A percentile compares a stretch with the other conserved stretches of the same genome.
These are phyloP conservation scores for Agrocybe chaxingu DNA, from an alignment of 768 basidiomycete species.

Conservation along the genomic window DNA sequence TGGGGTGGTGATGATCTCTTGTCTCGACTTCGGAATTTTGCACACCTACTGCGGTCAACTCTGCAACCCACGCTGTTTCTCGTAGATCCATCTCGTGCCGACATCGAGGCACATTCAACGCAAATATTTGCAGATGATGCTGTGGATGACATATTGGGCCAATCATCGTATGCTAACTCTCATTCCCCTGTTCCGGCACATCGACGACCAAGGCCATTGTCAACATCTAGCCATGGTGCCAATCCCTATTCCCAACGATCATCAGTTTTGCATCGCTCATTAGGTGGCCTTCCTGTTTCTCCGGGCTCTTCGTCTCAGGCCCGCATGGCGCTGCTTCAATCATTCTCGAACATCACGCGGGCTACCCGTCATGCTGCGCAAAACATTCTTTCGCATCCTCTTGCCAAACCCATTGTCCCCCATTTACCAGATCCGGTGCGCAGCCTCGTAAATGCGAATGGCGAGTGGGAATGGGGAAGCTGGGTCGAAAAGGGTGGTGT, in stretches of 20 bases:
- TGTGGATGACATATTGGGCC: slow-evolving; percentile 81
- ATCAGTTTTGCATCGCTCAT: slow-evolving; percentile 79
- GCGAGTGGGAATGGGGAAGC: slow-evolving; percentile 91
- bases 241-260: slow-evolving; percentile 63
- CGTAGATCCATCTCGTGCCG: slow-evolving; percentile 88
- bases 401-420: slow-evolving; percentile 94
- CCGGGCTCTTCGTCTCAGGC: slow-evolving; percentile 65
- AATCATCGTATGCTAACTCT: slow-evolving; percentile 73
- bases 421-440: slow-evolving; percentile 94
- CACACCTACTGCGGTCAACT: slow-evolving; percentile 80
- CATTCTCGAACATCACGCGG: slow-evolving; percentile 91
- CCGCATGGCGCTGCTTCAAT: slow-evolving; percentile 81
- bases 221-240: slow-evolving; percentile 28
- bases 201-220: slow-evolving; percentile 67
- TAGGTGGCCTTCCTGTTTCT: slow-evolving; percentile 52
- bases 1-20: slow-evolving; percentile 92
- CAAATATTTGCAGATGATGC: slow-evolving; percentile 84
- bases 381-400: slow-evolving; percentile 91
- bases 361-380: slow-evolving; percentile 92
- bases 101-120: slow-evolving; percentile 87
- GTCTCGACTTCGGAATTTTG: slow-evolving; percentile 69
- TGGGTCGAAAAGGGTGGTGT: slow-evolving; percentile 93
- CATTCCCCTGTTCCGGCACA: slow-evolving; percentile 84
- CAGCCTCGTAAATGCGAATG: slow-evolving; percentile 84
- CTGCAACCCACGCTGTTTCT: slow-evolving; percentile 86